Conservation (phyloP, 2,329 filamentous ascomycete genomes). For the Capronia epimyces region DNA sequence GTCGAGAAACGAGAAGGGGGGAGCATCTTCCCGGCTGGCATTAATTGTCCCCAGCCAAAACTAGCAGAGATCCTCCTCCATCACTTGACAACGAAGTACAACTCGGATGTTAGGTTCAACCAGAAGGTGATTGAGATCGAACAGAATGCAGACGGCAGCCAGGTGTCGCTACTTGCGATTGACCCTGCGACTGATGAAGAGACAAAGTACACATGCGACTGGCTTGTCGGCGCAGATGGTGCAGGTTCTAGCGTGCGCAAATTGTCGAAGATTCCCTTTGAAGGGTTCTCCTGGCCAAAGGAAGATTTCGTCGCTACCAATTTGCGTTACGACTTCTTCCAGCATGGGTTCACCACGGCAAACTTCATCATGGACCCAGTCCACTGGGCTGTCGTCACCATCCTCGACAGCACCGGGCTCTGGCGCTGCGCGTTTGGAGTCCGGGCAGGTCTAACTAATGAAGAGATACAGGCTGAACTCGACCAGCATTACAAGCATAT, state of each 20-base stretch:
- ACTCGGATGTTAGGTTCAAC: constrained; percentile 18
- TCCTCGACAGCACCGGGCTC: constrained; percentile 32
- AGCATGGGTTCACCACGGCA: constrained; percentile 20
- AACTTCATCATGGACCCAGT: constrained; percentile 21
- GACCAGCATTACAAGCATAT: constrained; percentile 24
- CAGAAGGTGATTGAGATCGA: constrained; percentile 15
- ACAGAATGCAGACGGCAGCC: constrained; percentile 7
- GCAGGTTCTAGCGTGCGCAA: constrained; percentile 21
- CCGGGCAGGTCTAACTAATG: constrained; percentile 28
- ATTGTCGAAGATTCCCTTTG: constrained; percentile 18
- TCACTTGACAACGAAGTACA: constrained; percentile 19
- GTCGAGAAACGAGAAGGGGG: constrained; percentile 35
- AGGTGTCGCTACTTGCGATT: constrained; percentile 10
- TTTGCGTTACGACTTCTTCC: constrained; percentile 20
- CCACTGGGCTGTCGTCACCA: constrained; percentile 34
- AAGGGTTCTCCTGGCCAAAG: constrained; percentile 24
- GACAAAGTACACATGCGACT: constrained; percentile 18
- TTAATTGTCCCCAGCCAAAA: constrained; percentile 21
- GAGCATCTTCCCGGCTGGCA: constrained; percentile 42
- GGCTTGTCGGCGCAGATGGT: constrained; percentile 20
- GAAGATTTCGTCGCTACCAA: constrained; percentile 23
- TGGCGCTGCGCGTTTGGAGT: constrained; percentile 43
- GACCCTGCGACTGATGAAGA: constrained; percentile 15
- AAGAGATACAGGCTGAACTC: constrained; percentile 30
- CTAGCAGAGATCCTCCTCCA: constrained; percentile 15